A percentile compares a stretch with the other conserved stretches of the same genome.
phyloP scores from a whole-genome alignment of 208 protist genomes.

The Trypanosoma rangeli region DNA sequence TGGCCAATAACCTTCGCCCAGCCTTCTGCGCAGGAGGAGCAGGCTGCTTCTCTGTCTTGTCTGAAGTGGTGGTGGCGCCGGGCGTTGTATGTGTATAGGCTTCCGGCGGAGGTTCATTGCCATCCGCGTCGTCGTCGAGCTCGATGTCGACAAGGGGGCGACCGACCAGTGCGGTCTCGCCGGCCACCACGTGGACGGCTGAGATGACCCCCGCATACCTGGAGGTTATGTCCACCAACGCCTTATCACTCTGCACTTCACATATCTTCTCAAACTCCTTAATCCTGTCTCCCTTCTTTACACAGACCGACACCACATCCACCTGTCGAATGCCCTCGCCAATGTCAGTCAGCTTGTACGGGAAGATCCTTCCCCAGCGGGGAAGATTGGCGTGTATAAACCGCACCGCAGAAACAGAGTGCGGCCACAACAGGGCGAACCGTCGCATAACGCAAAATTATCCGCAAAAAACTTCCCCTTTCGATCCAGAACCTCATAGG shows the following conservation, averaged over 20 bases:
- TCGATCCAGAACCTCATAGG: not conserved
- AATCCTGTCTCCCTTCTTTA: slow-evolving; percentile 91
- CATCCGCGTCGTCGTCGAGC: slow-evolving; percentile 24
- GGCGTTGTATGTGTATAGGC: not conserved
- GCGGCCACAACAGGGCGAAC: slow-evolving; percentile 5
- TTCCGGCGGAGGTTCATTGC: not conserved
- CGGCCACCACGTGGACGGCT: slow-evolving; percentile 80
- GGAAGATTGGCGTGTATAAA: slow-evolving; percentile 15
- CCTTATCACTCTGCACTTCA: slow-evolving; percentile 96
- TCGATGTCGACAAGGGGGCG: slow-evolving; percentile 89
- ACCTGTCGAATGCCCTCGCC: slow-evolving; percentile 96
- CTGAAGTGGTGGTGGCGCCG: not conserved
- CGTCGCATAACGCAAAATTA: slow-evolving; percentile 2
- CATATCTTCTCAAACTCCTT: slow-evolving; percentile 94
- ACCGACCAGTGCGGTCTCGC: slow-evolving; percentile 86
- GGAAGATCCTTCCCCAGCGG: slow-evolving; percentile 30
- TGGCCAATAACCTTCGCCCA: slow-evolving; percentile 71
- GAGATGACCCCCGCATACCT: slow-evolving; percentile 86
- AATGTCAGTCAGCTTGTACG: slow-evolving; percentile 94
- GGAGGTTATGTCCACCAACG: slow-evolving; percentile 92
- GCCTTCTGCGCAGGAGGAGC: not conserved
- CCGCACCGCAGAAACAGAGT: not conserved
- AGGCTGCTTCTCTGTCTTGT: not conserved
- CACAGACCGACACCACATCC: slow-evolving; percentile 91
- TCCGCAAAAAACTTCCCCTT: not conserved